phyloP scores from a whole-genome alignment of 495 filamentous ascomycete genomes.

The Penicillium turbatum region DNA sequence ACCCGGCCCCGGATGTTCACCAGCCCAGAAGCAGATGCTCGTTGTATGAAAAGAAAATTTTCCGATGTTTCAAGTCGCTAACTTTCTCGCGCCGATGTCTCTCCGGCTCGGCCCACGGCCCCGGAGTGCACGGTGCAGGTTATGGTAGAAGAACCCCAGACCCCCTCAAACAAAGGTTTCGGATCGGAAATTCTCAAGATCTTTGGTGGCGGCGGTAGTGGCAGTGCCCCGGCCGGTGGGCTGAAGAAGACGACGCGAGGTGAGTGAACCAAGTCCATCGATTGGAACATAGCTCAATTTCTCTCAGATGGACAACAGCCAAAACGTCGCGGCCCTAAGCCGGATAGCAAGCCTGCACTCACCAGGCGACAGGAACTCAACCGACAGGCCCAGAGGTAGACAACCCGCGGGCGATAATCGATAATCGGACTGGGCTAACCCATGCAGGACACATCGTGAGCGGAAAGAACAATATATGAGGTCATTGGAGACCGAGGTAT shows the following conservation, averaged over 20 bases:
- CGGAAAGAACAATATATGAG: slow-evolving; percentile 95
- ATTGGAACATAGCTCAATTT: not conserved
- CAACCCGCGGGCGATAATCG: not conserved
- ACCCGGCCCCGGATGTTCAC: not conserved
- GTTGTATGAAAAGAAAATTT: not conserved
- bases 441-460: slow-evolving; percentile 80
- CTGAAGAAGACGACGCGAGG: slow-evolving; percentile 38
- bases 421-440: slow-evolving; percentile 8
- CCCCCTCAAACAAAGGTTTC: slow-evolving; percentile 24
- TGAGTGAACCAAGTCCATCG: slow-evolving; percentile 10
- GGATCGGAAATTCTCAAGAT: slow-evolving; percentile 38
- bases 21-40: too few relatives aligned
- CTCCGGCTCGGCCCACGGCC: slow-evolving; percentile 11
- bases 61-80: not conserved
- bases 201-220: slow-evolving; percentile 21
- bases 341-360: slow-evolving; percentile 90
- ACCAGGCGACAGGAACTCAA: slow-evolving; percentile 95
- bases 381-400: slow-evolving; percentile 88
- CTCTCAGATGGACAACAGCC: slow-evolving; percentile 72
- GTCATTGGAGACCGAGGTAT: slow-evolving; percentile 83
- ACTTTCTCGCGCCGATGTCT: slow-evolving; percentile 1
- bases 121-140: slow-evolving; percentile 15
- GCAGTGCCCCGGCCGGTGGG: not conserved
- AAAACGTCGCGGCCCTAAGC: slow-evolving; percentile 91
- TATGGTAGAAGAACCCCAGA: slow-evolving; percentile 25